Base-by-base conservation (phyloP, 768 basidiomycete species). In the Jaapia argillacea region DNA sequence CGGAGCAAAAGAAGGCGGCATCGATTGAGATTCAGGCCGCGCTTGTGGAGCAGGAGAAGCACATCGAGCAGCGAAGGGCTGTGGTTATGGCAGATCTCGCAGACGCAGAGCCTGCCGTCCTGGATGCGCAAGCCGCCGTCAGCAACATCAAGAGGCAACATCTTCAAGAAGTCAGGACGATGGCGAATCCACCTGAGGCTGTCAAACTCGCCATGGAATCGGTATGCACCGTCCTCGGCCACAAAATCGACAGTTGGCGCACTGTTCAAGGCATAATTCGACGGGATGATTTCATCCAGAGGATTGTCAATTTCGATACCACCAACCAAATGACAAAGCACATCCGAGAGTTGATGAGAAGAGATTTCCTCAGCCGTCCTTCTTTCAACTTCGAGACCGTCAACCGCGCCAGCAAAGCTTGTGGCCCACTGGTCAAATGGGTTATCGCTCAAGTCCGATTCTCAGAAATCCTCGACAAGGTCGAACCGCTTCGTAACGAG, bases 201-300 rank as follows among this genome's bases (percentile, higher is more conserved):
- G 93, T 98, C 52, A 98, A 98, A 61, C 64, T 94, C 36, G 90
- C 96, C 13, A 98, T 98, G 92, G 96, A 98, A 57, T 96, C 93
- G 1, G 94, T 96, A 31, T 98, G 96, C 61, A 92, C 88, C 12
- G 72, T 96, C 37, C 79, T 99, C 18, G 96, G 96, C 5, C 89
- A 97, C 67, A 90, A 91, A 63, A 87, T 98, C 54, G 96, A 99
- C 55, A 81, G 81, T 58, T 99, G 96, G 96, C 81, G 89, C 48
- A 79, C 92, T 1, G 91, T 99, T 5, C 93, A 97, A 60, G 81
- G 81, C 47, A 87, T 97, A 63, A 91, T 98, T 52, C 87, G 96
- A 45, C 79, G 90, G 24, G 96, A 98, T 49, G 90, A 96, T 60
- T 99, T 99, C 66, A 98, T 97, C 56, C 79, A 85, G 46, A 76